Evolutionary conservation across 2,329 filamentous ascomycete species (phyloP), one percentile per base, ranked within the genome.

Genomic region (Helotiales sp.): DNA sequence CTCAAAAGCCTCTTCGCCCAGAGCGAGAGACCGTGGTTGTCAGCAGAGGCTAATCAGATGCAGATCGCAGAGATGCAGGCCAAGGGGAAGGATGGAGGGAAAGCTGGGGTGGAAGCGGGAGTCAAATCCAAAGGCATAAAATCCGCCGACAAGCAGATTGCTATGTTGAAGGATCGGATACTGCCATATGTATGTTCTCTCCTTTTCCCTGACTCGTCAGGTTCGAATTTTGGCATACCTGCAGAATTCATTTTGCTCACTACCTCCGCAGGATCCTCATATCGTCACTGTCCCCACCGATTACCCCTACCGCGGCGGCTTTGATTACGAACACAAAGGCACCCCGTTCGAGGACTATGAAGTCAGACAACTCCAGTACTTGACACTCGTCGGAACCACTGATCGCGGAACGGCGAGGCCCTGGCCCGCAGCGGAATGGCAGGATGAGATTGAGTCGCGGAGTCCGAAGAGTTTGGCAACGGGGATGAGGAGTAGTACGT

Each of bases 291-390:
- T 70, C 5, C 61, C 59, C 29, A 67, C 65, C 15, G 57, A 58
- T 29, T 52, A 64, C 13, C 63, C 65, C 2, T 66, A 62, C 49
- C 57, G 47, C 22, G 60, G 60, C n/a, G 53, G 58, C 29, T 63
- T 61, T 30, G 55, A 62, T n/a, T 61, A 68, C 61, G 68, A 70
- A 50, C 65, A 69, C 48, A 51, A 59, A 27, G 62, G 63, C 27
- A 68, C 64, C 3, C 67, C 67, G 17, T 71, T 71, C 53, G 66
- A 67, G 8, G 53, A 59, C 19, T 61, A 63, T 42, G 70, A 72
- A 50, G 65, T 70, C 27, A 63, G 61, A 50, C 52, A 65, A 33
- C 54, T 70, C 22, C 68, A 72, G 44, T 70, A 72, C 46, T 67
- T 71, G 64, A 72, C 70, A 1, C 57, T 71, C 42, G 55, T 70